Base-by-base conservation (phyloP, 2,329 filamentous ascomycete genomes). In the Daldinia sp. region DNA sequence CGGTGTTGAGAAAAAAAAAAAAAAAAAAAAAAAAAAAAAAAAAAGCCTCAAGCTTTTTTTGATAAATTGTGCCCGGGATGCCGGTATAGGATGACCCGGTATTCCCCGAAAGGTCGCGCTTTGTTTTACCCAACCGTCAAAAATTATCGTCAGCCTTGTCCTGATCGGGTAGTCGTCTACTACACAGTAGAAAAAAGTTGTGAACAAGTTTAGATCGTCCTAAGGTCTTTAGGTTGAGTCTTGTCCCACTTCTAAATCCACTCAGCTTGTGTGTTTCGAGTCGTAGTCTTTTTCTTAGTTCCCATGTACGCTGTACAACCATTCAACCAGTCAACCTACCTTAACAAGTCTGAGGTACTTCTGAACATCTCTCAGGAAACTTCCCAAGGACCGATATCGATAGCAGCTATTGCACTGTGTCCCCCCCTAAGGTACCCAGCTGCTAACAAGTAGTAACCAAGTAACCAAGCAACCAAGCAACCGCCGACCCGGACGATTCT, bases 141-240 rank as follows among this genome's bases (percentile, higher is more conserved):
- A 35, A 61, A 67, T 61, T 59, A 59, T 63, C 50, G 58, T 58
- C 71, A 74, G 74, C 71, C 73, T 76, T 76, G 72, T 74, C 74
- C 74, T 52, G 27, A 72, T 76, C 64, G 66, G 73, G 74, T 70
- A 75, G 67, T 66, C 67, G 64, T 66, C 68, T 66, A 58, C 58
- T 55, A 56, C 39, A 41, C 45, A 62, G 51, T 56, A 50, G 49
- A 64, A 72, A 73, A 71, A 70, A 65, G n/a, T 72, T 73, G 68
- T 71, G 52, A 56, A 45, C 39, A 67, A 58, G 66, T 67, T 69
- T 68, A 61, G 69, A 65, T 69, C 68, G n/a, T n/a, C n/a, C n/a
- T n/a, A n/a, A n/a, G 25, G 55, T 61, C 29, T 59, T 54, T 49
- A 25, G 63, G 55, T 49, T 41, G 50, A 57, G 52, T 4, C n/a